A percentile compares a stretch with the other conserved stretches of the same genome.
Evolutionary conservation across 441 rosid genomes (phyloP).

Genomic region (Adansonia grandidieri): DNA sequence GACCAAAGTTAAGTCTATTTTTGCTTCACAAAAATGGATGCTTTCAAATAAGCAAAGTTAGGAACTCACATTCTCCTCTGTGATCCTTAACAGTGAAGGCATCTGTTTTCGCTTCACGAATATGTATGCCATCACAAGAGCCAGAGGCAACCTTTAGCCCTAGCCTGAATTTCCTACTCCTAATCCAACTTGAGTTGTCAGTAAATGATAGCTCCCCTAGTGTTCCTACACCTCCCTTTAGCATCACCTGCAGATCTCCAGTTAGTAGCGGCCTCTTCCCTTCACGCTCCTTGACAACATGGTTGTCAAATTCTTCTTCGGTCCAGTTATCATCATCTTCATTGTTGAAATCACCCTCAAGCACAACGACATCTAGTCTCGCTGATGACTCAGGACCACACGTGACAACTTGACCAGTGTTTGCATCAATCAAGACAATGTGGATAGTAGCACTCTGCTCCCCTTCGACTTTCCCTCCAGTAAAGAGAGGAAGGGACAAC

Average conservation of each 20-base stretch:
- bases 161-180: constrained; percentile 79
- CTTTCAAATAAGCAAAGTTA: background rate
- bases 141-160: constrained; percentile 72
- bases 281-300: constrained; percentile 80
- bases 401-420: constrained; percentile 54
- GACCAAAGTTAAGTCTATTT: background rate
- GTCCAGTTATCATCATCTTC: constrained; percentile 79
- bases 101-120: constrained; percentile 82
- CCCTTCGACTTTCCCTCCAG: constrained; percentile 84
- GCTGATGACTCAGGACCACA: constrained; percentile 60
- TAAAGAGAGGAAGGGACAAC: constrained; percentile 75
- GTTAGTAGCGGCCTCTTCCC: constrained; percentile 80
- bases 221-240: constrained; percentile 78
- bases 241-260: constrained; percentile 70
- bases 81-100: constrained; percentile 85
- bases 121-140: constrained; percentile 57
- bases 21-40: background rate
- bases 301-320: constrained; percentile 73
- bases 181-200: constrained; percentile 87
- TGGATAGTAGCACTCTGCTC: constrained; percentile 81
- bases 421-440: constrained; percentile 58
- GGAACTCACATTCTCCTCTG: constrained; percentile 66
- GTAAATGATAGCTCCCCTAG: constrained; percentile 76
- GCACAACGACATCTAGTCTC: constrained; percentile 67
- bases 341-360: constrained; percentile 80